These are phyloP conservation scores for Penicillium concentricum DNA, from an alignment of 2,329 filamentous ascomycete genomes.

Conservation along the genomic window DNA sequence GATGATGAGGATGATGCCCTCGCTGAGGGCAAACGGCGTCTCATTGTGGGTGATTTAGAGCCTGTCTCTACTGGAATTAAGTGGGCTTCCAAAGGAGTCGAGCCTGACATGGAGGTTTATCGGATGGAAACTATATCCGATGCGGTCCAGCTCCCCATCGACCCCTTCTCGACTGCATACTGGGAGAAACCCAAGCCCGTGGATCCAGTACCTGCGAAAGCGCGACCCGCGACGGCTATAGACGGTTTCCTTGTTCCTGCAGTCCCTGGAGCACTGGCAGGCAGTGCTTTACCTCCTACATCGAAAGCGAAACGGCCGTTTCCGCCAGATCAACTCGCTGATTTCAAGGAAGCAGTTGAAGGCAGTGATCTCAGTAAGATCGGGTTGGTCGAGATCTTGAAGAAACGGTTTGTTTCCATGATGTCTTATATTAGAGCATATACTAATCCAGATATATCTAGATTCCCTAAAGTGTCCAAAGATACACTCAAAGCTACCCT, in stretches of 20 bases:
- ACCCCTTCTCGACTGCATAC: constrained; percentile 81
- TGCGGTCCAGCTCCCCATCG: constrained; percentile 60
- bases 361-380: constrained; percentile 71
- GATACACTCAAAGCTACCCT: constrained; percentile 70
- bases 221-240: constrained; percentile 14
- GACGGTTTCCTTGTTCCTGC: constrained; percentile 23
- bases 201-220: constrained; percentile 22
- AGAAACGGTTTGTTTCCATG: constrained; percentile 57
- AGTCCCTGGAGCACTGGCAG: constrained; percentile 7
- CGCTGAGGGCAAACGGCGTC: constrained; percentile 56
- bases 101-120: constrained; percentile 57
- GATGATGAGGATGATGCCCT: constrained; percentile 76
- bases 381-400: constrained; percentile 71
- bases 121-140: constrained; percentile 72
- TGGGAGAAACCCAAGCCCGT: constrained; percentile 56
- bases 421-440: neutral
- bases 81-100: constrained; percentile 64
- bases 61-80: constrained; percentile 77
- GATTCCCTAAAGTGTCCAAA: constrained; percentile 69
- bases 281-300: constrained; percentile 12
- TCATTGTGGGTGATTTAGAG: constrained; percentile 66
- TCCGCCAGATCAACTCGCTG: constrained; percentile 58
- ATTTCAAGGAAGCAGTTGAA: constrained; percentile 69
- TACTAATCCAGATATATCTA: constrained; percentile 26
- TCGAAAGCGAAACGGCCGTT: constrained; percentile 47